Percentiles rank a stretch among this genome's conserved stretches.
phyloP scores from a whole-genome alignment of 2,329 filamentous ascomycete genomes.

The Lachnellula cervina region DNA sequence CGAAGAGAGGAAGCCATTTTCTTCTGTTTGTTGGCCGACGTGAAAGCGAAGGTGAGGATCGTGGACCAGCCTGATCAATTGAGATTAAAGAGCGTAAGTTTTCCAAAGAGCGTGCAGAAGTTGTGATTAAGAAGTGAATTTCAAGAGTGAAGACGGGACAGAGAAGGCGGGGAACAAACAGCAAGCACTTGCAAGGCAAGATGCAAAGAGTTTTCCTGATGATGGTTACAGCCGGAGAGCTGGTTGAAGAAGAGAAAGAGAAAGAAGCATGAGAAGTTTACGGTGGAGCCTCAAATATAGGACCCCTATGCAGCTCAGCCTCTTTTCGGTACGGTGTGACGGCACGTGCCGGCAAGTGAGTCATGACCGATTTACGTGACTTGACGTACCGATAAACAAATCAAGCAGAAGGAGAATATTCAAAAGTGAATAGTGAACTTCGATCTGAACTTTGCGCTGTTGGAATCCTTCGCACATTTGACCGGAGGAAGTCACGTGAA shows the following conservation, averaged over 20 bases:
- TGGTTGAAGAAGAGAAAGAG: background rate
- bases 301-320: background rate
- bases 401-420: no score
- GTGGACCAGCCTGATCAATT: background rate
- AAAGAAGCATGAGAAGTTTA: background rate
- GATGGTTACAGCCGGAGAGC: background rate
- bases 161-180: background rate
- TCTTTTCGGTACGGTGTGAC: background rate
- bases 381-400: no score
- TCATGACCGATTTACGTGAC: background rate
- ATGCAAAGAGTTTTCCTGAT: background rate
- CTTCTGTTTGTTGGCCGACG: background rate
- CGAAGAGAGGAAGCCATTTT: slow-evolving; percentile 4
- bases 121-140: background rate
- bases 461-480: no score
- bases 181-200: background rate
- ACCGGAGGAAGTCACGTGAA: no score
- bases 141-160: background rate
- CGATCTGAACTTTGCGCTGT: no score
- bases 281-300: background rate
- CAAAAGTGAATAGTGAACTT: no score
- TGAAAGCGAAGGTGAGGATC: background rate
- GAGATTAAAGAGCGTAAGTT: background rate
- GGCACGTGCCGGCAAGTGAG: background rate
- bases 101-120: background rate